Percentiles rank a stretch among this genome's conserved stretches.
These are phyloP conservation scores for Melampsora larici-populina DNA, from an alignment of 1,284 basidiomycete genomes.

Conservation along the genomic window DNA sequence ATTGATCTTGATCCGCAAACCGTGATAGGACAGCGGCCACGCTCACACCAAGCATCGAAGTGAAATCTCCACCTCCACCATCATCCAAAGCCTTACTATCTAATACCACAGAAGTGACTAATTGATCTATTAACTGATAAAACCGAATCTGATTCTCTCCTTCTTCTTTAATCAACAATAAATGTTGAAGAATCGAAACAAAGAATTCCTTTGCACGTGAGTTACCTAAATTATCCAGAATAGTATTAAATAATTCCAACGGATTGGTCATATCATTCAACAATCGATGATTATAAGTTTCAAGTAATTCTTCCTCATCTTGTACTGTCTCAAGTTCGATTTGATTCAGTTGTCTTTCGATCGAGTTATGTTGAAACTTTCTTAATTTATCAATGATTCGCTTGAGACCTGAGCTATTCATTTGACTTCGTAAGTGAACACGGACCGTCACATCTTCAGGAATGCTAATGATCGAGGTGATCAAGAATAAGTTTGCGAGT, in stretches of 20 bases:
- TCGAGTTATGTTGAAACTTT: conserved; percentile 63
- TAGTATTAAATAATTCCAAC: conserved; percentile 79
- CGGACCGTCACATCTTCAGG: conserved; percentile 75
- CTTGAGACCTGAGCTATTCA: conserved; percentile 79
- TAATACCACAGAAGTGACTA: conserved; percentile 87
- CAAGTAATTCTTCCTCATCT: conserved; percentile 73
- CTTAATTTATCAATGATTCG: conserved; percentile 71
- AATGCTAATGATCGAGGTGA: conserved; percentile 65
- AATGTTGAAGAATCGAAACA: conserved; percentile 84
- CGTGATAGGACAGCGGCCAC: conserved; percentile 84
- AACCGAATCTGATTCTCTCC: conserved; percentile 72
- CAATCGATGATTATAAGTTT: conserved; percentile 72
- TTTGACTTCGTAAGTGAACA: conserved; percentile 77
- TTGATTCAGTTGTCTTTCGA: conserved; percentile 68
- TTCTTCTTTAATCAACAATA: conserved; percentile 76
- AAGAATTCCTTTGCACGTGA: conserved; percentile 81
- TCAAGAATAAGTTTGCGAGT: conserved; percentile 69
- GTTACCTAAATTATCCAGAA: conserved; percentile 70
- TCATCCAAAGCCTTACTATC: conserved; percentile 72
- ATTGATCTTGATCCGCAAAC: conserved; percentile 84
- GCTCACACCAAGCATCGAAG: conserved; percentile 79
- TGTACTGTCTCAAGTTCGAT: conserved; percentile 69
- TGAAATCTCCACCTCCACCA: conserved; percentile 66
- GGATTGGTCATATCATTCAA: conserved; percentile 75
- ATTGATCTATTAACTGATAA: conserved; percentile 88